Evolutionary conservation across 2,329 filamentous ascomycete genomes (phyloP), one percentile per base, ranked within the genome.

Genomic region (Pseudogymnoascus sp.): DNA sequence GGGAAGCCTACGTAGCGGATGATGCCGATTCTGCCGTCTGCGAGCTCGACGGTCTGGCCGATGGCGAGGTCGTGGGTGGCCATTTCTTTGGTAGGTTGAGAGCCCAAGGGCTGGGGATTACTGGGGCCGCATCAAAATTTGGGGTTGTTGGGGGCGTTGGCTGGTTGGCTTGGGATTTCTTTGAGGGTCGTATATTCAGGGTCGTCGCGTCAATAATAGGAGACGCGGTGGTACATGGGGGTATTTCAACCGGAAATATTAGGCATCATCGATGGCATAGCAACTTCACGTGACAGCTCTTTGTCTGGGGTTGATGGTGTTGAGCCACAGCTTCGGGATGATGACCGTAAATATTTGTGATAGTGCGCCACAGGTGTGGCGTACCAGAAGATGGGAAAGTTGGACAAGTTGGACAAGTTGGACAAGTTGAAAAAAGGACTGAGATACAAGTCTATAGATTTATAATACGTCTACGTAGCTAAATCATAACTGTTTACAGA

Each of bases 1-100:
- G 93, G 91, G 63, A 83, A 79, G 71, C 95, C 95, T 65, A 91
- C 80, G 76, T 90, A 99, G 70, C 90, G 90, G 67, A 99, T 84
- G 65, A 84, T 84, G 69, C 85, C 95, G 69, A 84, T 84, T 69
- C 89, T 88, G 71, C 89, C 89, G 11, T 96, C 89, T 71, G 82
- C 85, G 69, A 96, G 86, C 76, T 88, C 86, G 75, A 97, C 70
- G 46, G 46, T 56, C 25, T 56, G 25, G 46, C 46, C 46, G 46
- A 56, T 31, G 16, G 25, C 46, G 9, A 56, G 25, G 7, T 56
- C 25, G n/a, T 34, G 25, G n/a, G 25, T 18, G 8, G 46, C 25
- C 46, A 56, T 56, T 34, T 56, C 31, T 53, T 56, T 56, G 46
- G 46, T 56, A 31, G 46, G 46, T 56, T 56, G 25, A 18, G 34